Evolutionary conservation across 2,329 filamentous ascomycete species (phyloP).

Genomic region (Sclerotinia borealis): DNA sequence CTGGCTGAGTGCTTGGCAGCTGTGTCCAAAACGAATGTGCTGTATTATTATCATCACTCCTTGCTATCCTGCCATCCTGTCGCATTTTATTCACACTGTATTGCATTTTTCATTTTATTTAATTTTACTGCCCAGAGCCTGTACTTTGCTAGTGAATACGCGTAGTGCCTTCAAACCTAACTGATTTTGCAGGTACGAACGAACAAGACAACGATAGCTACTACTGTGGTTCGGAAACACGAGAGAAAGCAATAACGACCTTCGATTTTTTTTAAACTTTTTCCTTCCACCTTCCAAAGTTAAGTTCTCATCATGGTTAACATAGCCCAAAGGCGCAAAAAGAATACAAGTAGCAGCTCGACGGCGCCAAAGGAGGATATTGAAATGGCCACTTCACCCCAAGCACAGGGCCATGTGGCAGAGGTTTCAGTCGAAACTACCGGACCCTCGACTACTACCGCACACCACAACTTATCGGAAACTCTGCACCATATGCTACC

Average conservation of each 20-base stretch:
- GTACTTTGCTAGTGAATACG: background rate
- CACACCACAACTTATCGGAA: constrained; percentile 8
- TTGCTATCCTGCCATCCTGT: background rate
- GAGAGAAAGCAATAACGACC: background rate
- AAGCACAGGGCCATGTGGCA: background rate
- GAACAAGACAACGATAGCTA: background rate
- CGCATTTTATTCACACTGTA: background rate
- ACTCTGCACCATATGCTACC: constrained; percentile 6
- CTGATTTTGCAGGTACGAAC: constrained; percentile 2
- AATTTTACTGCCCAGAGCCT: background rate
- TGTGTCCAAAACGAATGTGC: background rate
- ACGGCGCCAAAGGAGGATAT: constrained; percentile 1
- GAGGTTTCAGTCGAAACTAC: constrained; percentile 10
- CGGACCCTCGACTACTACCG: background rate
- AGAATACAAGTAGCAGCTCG: background rate
- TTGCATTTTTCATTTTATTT: background rate
- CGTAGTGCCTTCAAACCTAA: background rate
- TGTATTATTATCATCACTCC: background rate
- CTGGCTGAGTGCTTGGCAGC: constrained; percentile 10
- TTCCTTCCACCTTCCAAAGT: background rate
- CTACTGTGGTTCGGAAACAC: background rate
- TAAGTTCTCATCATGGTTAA: background rate
- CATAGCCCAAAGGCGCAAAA: background rate
- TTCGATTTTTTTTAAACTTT: background rate
- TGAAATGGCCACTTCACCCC: constrained; percentile 10